Base-by-base conservation (phyloP, 768 basidiomycete species). In the Mycena rebaudengoi region DNA sequence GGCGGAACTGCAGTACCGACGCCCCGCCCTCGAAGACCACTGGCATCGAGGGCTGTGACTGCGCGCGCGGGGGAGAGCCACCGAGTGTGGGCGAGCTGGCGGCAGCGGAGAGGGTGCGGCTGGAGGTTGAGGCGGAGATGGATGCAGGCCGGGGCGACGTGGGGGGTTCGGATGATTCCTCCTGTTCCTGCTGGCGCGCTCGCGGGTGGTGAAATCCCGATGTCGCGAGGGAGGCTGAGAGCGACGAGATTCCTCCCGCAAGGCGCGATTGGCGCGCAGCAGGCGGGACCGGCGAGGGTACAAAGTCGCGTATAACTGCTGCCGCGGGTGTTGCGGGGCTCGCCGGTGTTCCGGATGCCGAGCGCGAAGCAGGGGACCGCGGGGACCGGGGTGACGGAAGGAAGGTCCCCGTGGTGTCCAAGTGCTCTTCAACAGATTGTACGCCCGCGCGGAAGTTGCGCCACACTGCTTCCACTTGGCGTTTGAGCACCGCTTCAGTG, bases 161-260 rank as follows among this genome's bases (percentile, higher is more conserved):
- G 20, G 53, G 68, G n/a, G n/a, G n/a, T n/a, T n/a, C n/a, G n/a
- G n/a, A n/a, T n/a, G n/a, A n/a, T n/a, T n/a, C n/a, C n/a, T n/a
- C n/a, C n/a, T n/a, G n/a, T 21, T 71, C 71, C 29, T 25, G 58
- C 37, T 66, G 68, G 52, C 59, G 69, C 23, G 79, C 78, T 58
- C 74, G 82, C 5, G 86, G 83, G 67, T 86, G 79, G 61, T 89
- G 83, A 67, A 91, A 86, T 16, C 78, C 76, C 20, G 89, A 82
- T 21, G 84, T 85, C 7, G 82, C 86, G 43, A 92, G 79, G 32
- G 91, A 91, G n/a, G 85, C 86, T 20, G 91, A 92, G 41, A 93
- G 83, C 6, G 88, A 86, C 53, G 91, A 93, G 30, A 82, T 69
- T 26, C 79, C n/a, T n/a, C n/a, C 73, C 6, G 84, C 71, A 32